Base-by-base conservation (phyloP, 805 yeast genomes). In the Yarrowia sp. region DNA sequence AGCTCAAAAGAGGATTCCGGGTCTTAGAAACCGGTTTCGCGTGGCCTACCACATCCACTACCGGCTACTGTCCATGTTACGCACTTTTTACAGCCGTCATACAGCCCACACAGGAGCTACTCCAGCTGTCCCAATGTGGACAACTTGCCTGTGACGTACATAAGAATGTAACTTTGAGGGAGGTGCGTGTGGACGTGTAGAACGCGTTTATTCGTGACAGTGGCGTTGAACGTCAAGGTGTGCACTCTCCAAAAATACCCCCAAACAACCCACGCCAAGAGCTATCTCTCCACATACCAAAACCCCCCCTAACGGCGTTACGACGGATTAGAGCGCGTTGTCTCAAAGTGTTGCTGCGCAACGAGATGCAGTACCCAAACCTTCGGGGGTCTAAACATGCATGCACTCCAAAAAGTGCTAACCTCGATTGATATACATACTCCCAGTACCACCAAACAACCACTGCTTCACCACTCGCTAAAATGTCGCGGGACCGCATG, bases 81-180 rank as follows among this genome's bases (percentile, higher is more conserved):
- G n/a, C n/a, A n/a, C n/a, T n/a, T n/a, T n/a, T n/a, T n/a, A n/a
- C n/a, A n/a, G n/a, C n/a, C n/a, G n/a, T n/a, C n/a, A n/a, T n/a
- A n/a, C n/a, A n/a, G n/a, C n/a, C n/a, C n/a, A n/a, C n/a, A n/a
- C n/a, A n/a, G n/a, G n/a, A n/a, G n/a, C n/a, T n/a, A n/a, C n/a
- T n/a, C n/a, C n/a, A n/a, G n/a, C n/a, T n/a, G n/a, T n/a, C n/a
- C n/a, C n/a, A n/a, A n/a, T n/a, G n/a, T n/a, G n/a, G n/a, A n/a
- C n/a, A n/a, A n/a, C n/a, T n/a, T n/a, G 13, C n/a, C 31, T 5
- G 14, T 31, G 36, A 48, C 55, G 13, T 35, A 48, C 55, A 48
- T 48, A 48, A 48, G 55, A 48, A 48, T 48, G 55, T 48, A 48
- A 48, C 55, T 48, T 48, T 48, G 55, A 48, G 55, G 55, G 55